These are phyloP conservation scores for Zarea fungicola DNA, from an alignment of 2,329 filamentous ascomycete genomes.

Conservation along the genomic window DNA sequence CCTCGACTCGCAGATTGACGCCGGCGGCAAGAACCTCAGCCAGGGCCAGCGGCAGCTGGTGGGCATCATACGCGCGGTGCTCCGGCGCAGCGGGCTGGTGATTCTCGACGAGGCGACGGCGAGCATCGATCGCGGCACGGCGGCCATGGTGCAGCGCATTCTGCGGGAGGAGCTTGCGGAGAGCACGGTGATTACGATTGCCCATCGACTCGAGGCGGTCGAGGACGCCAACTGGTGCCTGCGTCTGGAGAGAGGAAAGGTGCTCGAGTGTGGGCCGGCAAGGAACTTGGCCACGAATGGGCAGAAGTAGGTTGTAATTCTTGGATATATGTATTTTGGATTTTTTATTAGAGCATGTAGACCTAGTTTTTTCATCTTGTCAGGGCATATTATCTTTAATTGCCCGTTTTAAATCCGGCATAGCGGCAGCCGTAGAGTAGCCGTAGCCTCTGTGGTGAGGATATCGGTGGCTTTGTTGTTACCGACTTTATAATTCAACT, in stretches of 20 bases:
- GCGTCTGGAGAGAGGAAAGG: conserved; percentile 45
- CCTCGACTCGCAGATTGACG: conserved; percentile 48
- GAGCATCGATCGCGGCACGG: conserved; percentile 56
- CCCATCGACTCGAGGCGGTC: conserved; percentile 60
- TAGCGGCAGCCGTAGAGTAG: too few relatives aligned
- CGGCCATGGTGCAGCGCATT: conserved; percentile 52
- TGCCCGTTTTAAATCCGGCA: too few relatives aligned
- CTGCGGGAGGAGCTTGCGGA: conserved; percentile 47
- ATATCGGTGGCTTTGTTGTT: too few relatives aligned
- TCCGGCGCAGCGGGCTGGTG: conserved; percentile 55
- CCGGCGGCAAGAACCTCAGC: conserved; percentile 56
- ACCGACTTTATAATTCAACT: too few relatives aligned
- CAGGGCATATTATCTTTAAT: too few relatives aligned
- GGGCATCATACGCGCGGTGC: conserved; percentile 53
- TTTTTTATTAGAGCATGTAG: not conserved
- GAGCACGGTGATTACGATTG: conserved; percentile 61
- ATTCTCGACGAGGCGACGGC: conserved; percentile 63
- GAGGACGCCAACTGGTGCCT: conserved; percentile 52
- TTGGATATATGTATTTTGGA: too few relatives aligned
- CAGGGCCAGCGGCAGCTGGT: conserved; percentile 60
- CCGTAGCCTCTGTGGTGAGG: too few relatives aligned
- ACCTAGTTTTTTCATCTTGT: too few relatives aligned
- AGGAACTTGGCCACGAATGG: conserved; percentile 13
- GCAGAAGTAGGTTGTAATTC: too few relatives aligned
- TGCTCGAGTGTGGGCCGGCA: conserved; percentile 44